Base-by-base conservation (phyloP, 371 early-diverging fungal species). In the Syncephalis fuscata region DNA sequence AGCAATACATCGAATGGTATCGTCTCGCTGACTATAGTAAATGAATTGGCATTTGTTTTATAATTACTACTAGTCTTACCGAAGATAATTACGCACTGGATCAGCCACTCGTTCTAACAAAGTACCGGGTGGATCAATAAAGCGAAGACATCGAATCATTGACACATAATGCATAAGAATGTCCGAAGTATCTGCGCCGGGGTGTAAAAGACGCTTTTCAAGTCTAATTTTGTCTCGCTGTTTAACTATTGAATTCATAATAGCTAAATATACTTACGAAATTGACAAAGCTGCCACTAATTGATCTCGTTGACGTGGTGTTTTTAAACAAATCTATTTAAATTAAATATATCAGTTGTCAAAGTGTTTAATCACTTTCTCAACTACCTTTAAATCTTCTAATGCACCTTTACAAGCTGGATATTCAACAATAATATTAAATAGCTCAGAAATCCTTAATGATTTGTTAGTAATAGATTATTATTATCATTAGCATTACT, bases 341-440 rank as follows among this genome's bases (percentile, higher is more conserved):
- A 36, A 36, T 26, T 39, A 32, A 17, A 22, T 22, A 9, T 15
- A 14, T 1, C 2, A 37, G 20, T 46, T 21, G 5, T 19, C 3
- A 24, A 37, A n/a, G 25, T 24, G 25, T n/a, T 45, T 22, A 20
- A 45, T 36, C 27, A 21, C 22, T 22, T 1, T 25, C 39, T 24
- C 23, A 23, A 25, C 5, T 39, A 23, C 22, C 3, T 26, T 11
- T 40, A 78, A 48, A 49, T 78, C 78, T 14, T 56, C 46, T 1
- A 78, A 60, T 1, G 77, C 71, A 7, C 60, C 56, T 8, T 49
- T 46, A 1, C 79, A 73, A 5, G 67, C 67, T 0, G 78, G 79
- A 38, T 62, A 73, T 16, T 71, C 78, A 16, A 78, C 63, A 23
- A 78, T 76, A 22, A 78, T 73, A 32, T 75, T 61, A 40, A 78